phyloP scores from a whole-genome alignment of 306 rosid species.

The Corylus americana region DNA sequence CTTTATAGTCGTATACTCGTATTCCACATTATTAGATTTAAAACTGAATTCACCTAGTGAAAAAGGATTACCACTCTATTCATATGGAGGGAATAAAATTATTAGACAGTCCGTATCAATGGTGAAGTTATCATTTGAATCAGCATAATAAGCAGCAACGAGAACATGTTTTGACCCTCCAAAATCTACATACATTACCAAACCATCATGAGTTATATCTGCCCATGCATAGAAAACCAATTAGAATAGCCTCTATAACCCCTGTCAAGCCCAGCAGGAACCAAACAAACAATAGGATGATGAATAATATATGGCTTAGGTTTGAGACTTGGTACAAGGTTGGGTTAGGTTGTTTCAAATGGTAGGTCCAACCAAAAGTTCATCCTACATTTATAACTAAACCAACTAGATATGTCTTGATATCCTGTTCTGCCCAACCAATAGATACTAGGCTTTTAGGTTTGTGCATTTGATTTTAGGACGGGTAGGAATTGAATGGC shows the following conservation, averaged over 20 bases:
- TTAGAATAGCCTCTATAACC: background rate
- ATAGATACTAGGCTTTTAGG: background rate
- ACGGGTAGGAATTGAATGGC: background rate
- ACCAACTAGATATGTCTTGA: background rate
- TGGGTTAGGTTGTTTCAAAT: background rate
- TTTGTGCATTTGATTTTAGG: slow-evolving; percentile 2
- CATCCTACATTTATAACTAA: background rate
- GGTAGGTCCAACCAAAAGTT: background rate
- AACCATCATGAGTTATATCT: background rate
- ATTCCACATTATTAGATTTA: background rate
- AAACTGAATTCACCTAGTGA: background rate
- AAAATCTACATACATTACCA: background rate
- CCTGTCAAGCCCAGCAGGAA: background rate
- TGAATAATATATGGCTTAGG: background rate
- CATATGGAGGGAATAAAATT: background rate
- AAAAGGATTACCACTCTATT: background rate
- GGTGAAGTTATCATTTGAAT: background rate
- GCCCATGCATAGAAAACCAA: background rate
- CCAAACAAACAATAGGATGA: too few relatives aligned
- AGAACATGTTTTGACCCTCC: background rate
- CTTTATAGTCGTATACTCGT: background rate
- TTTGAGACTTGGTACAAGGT: background rate
- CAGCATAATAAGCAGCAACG: background rate
- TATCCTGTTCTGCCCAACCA: background rate
- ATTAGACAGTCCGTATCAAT: background rate